phyloP scores from a whole-genome alignment of 1,284 basidiomycete species.

The Malassezia equina region DNA sequence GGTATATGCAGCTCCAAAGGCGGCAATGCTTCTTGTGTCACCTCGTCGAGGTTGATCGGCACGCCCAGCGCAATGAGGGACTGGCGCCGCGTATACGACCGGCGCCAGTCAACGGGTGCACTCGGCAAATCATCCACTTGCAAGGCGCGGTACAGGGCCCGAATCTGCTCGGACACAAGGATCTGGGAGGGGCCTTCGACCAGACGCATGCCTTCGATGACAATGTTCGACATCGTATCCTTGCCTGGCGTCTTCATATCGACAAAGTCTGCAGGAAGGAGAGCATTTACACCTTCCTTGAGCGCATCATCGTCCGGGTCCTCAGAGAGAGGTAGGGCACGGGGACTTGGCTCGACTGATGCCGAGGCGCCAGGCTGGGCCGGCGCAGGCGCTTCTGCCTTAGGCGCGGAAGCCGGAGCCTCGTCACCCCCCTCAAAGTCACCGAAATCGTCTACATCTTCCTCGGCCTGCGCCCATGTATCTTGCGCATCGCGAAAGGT shows the following conservation, averaged over 20 bases:
- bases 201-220: slow-evolving; percentile 21
- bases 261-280: slow-evolving; percentile 6
- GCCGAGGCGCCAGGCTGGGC: too few relatives aligned
- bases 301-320: not conserved
- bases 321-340: not conserved
- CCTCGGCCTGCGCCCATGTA: not conserved
- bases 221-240: slow-evolving; percentile 1
- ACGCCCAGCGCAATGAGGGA: slow-evolving; percentile 42
- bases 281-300: not conserved
- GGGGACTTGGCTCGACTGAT: too few relatives aligned
- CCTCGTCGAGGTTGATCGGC: slow-evolving; percentile 43
- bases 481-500: not conserved
- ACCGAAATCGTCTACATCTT: slow-evolving; percentile 33
- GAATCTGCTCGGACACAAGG: slow-evolving; percentile 20
- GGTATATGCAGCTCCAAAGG: slow-evolving; percentile 34
- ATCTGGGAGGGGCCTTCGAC: slow-evolving; percentile 32
- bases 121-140: slow-evolving; percentile 20
- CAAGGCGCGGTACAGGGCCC: slow-evolving; percentile 15
- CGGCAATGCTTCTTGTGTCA: slow-evolving; percentile 22
- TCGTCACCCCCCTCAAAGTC: slow-evolving; percentile 29
- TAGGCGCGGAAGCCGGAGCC: not conserved
- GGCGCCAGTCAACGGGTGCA: slow-evolving; percentile 37
- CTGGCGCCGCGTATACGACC: slow-evolving; percentile 34
- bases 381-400: not conserved
- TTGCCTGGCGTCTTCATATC: not conserved